phyloP scores from a whole-genome alignment of 176 grass and related monocot species.

The Zoysia pacifica region DNA sequence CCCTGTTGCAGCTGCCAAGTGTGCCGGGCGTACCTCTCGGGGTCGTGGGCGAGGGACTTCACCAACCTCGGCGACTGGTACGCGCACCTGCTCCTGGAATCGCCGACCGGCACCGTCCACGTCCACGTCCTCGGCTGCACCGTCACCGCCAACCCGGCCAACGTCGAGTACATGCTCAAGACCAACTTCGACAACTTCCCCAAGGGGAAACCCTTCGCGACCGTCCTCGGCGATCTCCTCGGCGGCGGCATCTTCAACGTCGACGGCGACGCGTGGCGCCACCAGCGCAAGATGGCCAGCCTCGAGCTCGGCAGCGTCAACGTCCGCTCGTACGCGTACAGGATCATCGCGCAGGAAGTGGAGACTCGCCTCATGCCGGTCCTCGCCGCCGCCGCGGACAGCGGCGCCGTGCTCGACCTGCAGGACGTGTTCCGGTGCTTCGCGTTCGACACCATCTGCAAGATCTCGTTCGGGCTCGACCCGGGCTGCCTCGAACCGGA shows the following conservation, averaged over 20 bases:
- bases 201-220: conserved; percentile 73
- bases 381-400: conserved; percentile 43
- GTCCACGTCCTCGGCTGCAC: conserved; percentile 71
- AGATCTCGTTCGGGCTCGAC: conserved; percentile 77
- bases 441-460: conserved; percentile 85
- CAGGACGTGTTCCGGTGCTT: conserved; percentile 82
- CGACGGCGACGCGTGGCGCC: conserved; percentile 65
- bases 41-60: conserved; percentile 61
- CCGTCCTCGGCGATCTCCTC: conserved; percentile 72
- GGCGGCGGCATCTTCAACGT: conserved; percentile 90
- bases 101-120: conserved; percentile 58
- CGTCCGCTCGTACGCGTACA: conserved; percentile 62
- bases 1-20: conserved; percentile 68
- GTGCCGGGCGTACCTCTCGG: conserved; percentile 60
- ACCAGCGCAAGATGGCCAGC: conserved; percentile 93
- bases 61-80: conserved; percentile 80
- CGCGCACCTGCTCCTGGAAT: conserved; percentile 62
- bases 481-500: conserved; percentile 52
- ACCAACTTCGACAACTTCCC: conserved; percentile 86
- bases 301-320: conserved; percentile 79
- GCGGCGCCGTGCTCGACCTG: conserved; percentile 45
- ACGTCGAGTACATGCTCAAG: conserved; percentile 88
- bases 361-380: conserved; percentile 48
- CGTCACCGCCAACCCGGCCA: conserved; percentile 77
- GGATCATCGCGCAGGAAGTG: conserved; percentile 56